Percentiles rank a stretch among this genome's conserved stretches.
These are phyloP conservation scores for Eutrema heterophyllum DNA, from an alignment of 345 rosid species.

Conservation along the genomic window DNA sequence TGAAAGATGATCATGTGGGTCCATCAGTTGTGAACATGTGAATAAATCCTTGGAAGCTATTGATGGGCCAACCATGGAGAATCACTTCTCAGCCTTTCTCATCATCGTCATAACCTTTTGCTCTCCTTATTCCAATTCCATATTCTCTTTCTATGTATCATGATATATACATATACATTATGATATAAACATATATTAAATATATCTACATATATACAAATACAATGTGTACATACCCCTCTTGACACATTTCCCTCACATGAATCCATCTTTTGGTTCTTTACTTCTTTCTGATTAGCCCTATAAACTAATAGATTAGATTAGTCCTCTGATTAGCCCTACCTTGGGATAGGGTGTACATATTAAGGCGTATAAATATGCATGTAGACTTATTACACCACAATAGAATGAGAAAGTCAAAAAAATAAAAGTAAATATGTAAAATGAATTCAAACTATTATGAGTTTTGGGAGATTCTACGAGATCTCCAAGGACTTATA, in stretches of 20 bases:
- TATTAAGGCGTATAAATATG: not conserved
- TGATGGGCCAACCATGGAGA: slow-evolving; percentile 33
- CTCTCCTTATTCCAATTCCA: slow-evolving; percentile 28
- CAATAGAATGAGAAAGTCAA: not conserved
- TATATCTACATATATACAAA: not conserved
- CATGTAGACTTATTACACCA: not conserved
- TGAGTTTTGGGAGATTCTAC: not conserved
- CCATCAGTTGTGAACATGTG: slow-evolving; percentile 32
- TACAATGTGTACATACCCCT: slow-evolving; percentile 20
- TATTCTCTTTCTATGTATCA: not conserved
- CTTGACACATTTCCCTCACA: slow-evolving; percentile 31
- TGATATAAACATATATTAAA: not conserved
- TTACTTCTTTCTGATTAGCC: slow-evolving; percentile 21
- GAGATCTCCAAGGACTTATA: not conserved
- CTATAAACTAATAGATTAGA: not conserved
- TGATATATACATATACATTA: not conserved
- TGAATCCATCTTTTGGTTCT: slow-evolving; percentile 31
- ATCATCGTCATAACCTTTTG: slow-evolving; percentile 33
- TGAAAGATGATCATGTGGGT: slow-evolving; percentile 30
- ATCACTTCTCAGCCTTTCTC: slow-evolving; percentile 37
- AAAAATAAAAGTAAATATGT: not conserved
- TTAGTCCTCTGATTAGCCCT: not conserved
- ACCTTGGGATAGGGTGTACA: not conserved
- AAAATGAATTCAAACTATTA: not conserved
- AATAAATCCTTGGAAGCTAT: slow-evolving; percentile 35